These are phyloP conservation scores for Aphanocladium album DNA, from an alignment of 2,329 filamentous ascomycete species.

Conservation along the genomic window DNA sequence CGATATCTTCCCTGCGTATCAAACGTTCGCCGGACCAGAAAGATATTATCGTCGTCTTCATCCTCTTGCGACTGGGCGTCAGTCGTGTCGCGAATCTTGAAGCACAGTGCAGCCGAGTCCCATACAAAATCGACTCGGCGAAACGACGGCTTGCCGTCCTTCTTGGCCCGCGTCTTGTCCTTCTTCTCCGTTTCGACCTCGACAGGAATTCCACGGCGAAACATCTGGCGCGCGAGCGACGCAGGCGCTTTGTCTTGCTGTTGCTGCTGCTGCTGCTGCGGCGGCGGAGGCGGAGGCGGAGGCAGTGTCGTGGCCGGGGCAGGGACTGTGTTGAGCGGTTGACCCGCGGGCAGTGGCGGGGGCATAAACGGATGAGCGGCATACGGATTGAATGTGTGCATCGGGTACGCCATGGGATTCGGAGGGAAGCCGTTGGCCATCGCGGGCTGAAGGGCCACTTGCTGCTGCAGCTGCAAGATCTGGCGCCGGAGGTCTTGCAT, in stretches of 20 bases:
- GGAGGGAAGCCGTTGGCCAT: background rate
- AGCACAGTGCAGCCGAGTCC: slow-evolving; percentile 46
- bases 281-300: slow-evolving; percentile 3
- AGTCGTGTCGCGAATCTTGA: slow-evolving; percentile 50
- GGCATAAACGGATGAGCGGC: background rate
- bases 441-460: slow-evolving; percentile 20
- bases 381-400: background rate
- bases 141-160: slow-evolving; percentile 31
- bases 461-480: slow-evolving; percentile 25
- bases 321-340: background rate
- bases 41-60: slow-evolving; percentile 72
- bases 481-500: slow-evolving; percentile 23
- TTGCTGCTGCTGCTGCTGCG: background rate
- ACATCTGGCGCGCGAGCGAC: background rate
- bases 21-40: slow-evolving; percentile 77
- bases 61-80: slow-evolving; percentile 36
- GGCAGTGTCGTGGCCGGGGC: background rate
- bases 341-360: background rate
- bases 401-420: background rate
- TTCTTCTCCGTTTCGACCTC: slow-evolving; percentile 19
- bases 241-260: background rate
- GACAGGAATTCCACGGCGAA: background rate
- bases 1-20: slow-evolving; percentile 79
- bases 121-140: slow-evolving; percentile 52
- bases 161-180: slow-evolving; percentile 14